A percentile compares a stretch with the other conserved stretches of the same genome.
Evolutionary conservation across 2,329 filamentous ascomycete genomes (phyloP).

Genomic region (Cladosporium sp.): DNA sequence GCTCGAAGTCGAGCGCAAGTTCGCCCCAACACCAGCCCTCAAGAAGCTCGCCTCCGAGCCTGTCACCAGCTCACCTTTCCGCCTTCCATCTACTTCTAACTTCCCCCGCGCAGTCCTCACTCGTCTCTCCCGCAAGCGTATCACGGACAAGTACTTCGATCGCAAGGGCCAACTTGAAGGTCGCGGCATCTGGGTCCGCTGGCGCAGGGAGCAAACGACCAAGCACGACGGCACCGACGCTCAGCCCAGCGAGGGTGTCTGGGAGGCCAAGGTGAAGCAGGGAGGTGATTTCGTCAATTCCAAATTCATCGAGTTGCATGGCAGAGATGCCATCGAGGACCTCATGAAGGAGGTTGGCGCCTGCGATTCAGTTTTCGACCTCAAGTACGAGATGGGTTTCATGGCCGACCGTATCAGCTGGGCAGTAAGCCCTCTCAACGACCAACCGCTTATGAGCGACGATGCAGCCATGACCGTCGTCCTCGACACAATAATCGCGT

Average conservation of each 20-base stretch:
- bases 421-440: not conserved
- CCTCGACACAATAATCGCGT: constrained; percentile 6
- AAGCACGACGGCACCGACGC: not conserved
- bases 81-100: not conserved
- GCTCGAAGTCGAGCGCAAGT: constrained; percentile 21
- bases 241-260: not conserved
- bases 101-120: not conserved
- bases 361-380: not conserved
- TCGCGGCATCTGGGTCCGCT: constrained; percentile 18
- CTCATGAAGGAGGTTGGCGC: not conserved
- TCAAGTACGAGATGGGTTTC: constrained; percentile 3
- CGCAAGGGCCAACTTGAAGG: constrained; percentile 7
- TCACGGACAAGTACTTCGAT: constrained; percentile 20
- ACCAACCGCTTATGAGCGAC: not conserved
- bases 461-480: constrained; percentile 8
- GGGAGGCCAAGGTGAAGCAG: constrained; percentile 18
- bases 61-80: not conserved
- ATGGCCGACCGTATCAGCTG: constrained; percentile 15
- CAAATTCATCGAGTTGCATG: constrained; percentile 15
- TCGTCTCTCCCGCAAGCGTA: constrained; percentile 7
- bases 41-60: not conserved
- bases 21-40: constrained; percentile 13
- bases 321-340: constrained; percentile 1
- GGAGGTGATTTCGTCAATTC: constrained; percentile 17
- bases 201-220: not conserved